These are phyloP conservation scores for Saccharomyces uvarum DNA, from an alignment of 1,139 yeast genomes.

Conservation along the genomic window DNA sequence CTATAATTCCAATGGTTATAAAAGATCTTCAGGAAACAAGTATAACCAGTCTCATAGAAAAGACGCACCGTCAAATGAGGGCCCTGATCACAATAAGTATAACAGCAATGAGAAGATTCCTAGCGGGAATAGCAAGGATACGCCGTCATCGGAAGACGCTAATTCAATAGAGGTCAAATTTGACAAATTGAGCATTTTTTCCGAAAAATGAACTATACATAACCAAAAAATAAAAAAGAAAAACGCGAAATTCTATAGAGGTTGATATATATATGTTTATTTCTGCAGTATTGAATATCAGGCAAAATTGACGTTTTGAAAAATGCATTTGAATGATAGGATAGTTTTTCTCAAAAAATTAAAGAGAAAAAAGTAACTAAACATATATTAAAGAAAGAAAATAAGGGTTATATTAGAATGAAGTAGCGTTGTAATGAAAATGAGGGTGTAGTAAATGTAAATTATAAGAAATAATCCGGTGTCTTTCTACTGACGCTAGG, in stretches of 20 bases:
- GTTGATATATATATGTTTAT: not conserved
- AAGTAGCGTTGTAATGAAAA: not conserved
- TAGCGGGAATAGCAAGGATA: not conserved
- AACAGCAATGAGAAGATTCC: not conserved
- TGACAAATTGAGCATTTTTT: not conserved
- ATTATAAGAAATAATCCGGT: slow-evolving; percentile 80
- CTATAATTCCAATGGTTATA: not conserved
- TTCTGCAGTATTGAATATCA: too few relatives aligned
- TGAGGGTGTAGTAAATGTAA: not conserved
- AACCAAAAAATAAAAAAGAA: not conserved
- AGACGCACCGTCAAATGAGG: not conserved
- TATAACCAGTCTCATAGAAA: not conserved
- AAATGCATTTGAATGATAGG: not conserved
- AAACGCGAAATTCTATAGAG: not conserved
- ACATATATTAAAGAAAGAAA: not conserved
- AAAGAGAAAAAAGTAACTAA: not conserved
- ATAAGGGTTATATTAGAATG: not conserved
- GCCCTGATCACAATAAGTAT: not conserved
- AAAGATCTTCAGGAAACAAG: not conserved
- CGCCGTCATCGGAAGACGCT: not conserved
- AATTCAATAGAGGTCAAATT: not conserved
- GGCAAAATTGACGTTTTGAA: not conserved
- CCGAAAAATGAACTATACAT: not conserved
- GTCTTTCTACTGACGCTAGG: slow-evolving; percentile 92
- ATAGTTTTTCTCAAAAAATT: not conserved